Evolutionary conservation across 208 protist species (phyloP).

Genomic region (Balamuthia mandrillaris): DNA sequence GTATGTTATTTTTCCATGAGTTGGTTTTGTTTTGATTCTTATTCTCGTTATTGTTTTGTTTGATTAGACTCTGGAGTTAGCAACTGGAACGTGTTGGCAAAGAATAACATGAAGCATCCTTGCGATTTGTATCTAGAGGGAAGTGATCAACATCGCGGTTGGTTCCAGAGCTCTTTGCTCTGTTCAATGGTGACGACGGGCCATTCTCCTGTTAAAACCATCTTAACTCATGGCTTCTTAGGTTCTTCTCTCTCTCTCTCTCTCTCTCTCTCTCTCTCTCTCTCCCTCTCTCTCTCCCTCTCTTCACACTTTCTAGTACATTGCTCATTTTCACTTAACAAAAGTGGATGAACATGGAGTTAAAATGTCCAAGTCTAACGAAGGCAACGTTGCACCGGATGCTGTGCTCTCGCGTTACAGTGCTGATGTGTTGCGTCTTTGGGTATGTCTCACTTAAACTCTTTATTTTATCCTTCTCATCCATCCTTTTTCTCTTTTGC

Average conservation of each 20-base stretch:
- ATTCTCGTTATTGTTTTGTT: too few relatives aligned
- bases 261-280: too few relatives aligned
- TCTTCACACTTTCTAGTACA: too few relatives aligned
- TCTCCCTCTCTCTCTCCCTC: too few relatives aligned
- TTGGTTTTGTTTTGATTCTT: neutral
- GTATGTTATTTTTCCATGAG: neutral
- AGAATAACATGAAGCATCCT: too few relatives aligned
- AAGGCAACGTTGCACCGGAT: neutral
- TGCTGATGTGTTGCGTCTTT: neutral
- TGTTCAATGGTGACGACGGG: neutral
- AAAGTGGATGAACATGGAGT: neutral
- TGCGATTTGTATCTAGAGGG: constrained; percentile 12
- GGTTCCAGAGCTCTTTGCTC: constrained; percentile 10
- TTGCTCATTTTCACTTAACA: too few relatives aligned
- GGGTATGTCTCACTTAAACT: too few relatives aligned
- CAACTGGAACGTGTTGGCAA: too few relatives aligned
- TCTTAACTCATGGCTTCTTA: neutral
- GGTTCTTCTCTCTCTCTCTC: too few relatives aligned
- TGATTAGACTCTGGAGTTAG: neutral
- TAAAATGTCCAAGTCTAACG: constrained; percentile 18
- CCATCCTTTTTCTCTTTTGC: too few relatives aligned
- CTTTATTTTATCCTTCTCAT: too few relatives aligned
- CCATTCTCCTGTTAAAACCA: neutral
- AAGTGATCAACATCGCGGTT: neutral
- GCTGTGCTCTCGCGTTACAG: neutral